Percentiles rank a stretch among this genome's conserved stretches.
These are phyloP conservation scores for Beta lomatogona DNA, from an alignment of 179 eudicot genomes.

Conservation along the genomic window DNA sequence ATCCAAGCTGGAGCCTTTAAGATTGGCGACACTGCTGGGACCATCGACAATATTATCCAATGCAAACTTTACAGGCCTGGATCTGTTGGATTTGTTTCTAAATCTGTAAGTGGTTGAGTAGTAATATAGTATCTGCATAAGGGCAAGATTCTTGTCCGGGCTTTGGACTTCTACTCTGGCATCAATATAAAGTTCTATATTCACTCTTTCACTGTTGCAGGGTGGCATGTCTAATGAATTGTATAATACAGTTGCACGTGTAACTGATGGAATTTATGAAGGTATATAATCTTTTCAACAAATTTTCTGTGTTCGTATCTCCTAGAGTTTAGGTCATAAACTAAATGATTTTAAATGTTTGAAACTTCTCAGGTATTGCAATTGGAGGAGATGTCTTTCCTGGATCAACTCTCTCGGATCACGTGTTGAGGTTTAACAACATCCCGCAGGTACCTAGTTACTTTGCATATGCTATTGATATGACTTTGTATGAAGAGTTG, in stretches of 20 bases:
- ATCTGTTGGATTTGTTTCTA: slow-evolving; percentile 98
- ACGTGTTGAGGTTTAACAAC: slow-evolving; percentile 93
- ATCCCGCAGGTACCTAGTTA: slow-evolving; percentile 76
- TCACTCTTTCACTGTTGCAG: slow-evolving; percentile 38
- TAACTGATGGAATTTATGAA: slow-evolving; percentile 95
- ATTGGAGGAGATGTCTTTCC: slow-evolving; percentile 99
- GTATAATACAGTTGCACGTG: slow-evolving; percentile 93
- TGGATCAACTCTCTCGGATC: slow-evolving; percentile 98
- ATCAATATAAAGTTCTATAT: background rate
- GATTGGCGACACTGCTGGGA: slow-evolving; percentile 99
- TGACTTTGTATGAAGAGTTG: background rate
- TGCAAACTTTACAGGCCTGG: slow-evolving; percentile 99
- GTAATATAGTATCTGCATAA: background rate
- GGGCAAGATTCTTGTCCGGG: background rate
- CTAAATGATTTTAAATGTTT: slow-evolving; percentile 10
- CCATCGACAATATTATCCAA: slow-evolving; percentile 92
- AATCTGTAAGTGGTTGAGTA: slow-evolving; percentile 68
- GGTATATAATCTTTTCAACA: slow-evolving; percentile 44
- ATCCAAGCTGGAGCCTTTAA: slow-evolving; percentile 99
- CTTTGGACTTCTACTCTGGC: background rate
- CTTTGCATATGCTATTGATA: background rate
- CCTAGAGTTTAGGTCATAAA: background rate
- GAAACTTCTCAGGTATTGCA: slow-evolving; percentile 67
- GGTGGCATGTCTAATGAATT: slow-evolving; percentile 99
- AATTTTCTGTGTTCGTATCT: background rate